phyloP scores from a whole-genome alignment of 1,284 basidiomycete genomes.

The Tremellales sp. region DNA sequence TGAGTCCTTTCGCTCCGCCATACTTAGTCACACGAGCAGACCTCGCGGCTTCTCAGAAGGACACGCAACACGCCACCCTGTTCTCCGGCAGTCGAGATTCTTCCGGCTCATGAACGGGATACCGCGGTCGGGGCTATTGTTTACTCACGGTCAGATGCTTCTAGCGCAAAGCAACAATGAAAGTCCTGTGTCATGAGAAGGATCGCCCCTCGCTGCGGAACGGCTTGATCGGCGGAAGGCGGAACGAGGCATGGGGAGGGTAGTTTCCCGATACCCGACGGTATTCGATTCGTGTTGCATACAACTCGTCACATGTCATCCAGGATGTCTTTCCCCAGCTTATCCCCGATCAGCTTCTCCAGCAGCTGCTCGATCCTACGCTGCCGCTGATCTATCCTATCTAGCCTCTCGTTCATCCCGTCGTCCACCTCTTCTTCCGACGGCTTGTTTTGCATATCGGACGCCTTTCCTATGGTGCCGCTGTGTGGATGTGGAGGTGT shows the following conservation, averaged over 20 bases:
- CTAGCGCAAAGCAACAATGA: no score
- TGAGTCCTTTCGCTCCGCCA: no score
- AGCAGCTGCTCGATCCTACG: background rate
- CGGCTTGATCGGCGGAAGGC: conserved; percentile 16
- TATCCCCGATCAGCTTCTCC: conserved; percentile 7
- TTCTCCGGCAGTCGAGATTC: no score
- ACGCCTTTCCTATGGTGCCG: background rate
- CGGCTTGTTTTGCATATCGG: background rate
- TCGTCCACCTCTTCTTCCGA: background rate
- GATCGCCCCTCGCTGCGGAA: no score
- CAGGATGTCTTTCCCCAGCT: background rate
- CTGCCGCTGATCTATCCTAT: background rate
- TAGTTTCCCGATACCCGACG: background rate
- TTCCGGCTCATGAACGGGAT: no score
- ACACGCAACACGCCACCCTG: no score
- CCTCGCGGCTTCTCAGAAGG: no score
- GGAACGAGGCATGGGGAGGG: conserved; percentile 4
- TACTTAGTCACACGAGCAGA: no score
- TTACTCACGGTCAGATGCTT: no score
- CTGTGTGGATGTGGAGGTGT: background rate
- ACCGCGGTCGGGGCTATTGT: no score
- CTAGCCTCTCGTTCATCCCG: background rate
- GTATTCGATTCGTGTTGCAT: background rate
- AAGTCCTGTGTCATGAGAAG: no score
- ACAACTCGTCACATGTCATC: background rate